Percentiles rank a stretch among this genome's conserved stretches.
These are phyloP conservation scores for Emergomyces pasteurianus DNA, from an alignment of 2,329 filamentous ascomycete genomes.

Conservation along the genomic window DNA sequence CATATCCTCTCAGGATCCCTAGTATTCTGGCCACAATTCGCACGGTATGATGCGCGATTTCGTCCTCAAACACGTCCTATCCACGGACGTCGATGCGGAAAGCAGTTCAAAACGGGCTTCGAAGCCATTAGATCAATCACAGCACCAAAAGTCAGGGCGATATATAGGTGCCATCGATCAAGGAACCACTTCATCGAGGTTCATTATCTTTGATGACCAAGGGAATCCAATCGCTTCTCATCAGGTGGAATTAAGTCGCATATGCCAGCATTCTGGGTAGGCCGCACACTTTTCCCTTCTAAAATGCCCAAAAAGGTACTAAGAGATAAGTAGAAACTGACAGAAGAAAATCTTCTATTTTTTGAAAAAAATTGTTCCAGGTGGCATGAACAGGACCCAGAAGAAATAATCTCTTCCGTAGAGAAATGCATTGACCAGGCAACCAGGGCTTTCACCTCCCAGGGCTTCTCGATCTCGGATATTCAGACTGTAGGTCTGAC, in stretches of 20 bases:
- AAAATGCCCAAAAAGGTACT: neutral
- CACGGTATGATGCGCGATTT: neutral
- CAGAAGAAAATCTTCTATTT: constrained; percentile 2
- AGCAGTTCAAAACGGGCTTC: neutral
- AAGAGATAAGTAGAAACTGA: neutral
- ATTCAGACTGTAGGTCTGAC: constrained; percentile 75
- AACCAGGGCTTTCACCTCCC: constrained; percentile 55
- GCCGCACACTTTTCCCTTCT: constrained; percentile 14
- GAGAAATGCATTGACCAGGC: constrained; percentile 69
- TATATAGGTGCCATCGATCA: constrained; percentile 86
- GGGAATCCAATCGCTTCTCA: constrained; percentile 71
- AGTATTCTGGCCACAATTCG: neutral
- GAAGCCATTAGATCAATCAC: neutral
- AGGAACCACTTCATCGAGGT: constrained; percentile 78
- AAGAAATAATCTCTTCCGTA: constrained; percentile 63
- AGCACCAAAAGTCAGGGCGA: constrained; percentile 1
- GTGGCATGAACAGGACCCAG: constrained; percentile 83
- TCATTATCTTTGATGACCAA: constrained; percentile 74
- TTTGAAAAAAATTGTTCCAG: constrained; percentile 38
- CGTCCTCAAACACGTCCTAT: constrained; percentile 4
- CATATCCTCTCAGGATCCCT: neutral
- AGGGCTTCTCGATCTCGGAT: constrained; percentile 54
- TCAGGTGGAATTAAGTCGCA: constrained; percentile 76
- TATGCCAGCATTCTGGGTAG: constrained; percentile 77
- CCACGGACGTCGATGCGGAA: neutral